Base-by-base conservation (phyloP, 768 basidiomycete species). In the Suillus alpinus region DNA sequence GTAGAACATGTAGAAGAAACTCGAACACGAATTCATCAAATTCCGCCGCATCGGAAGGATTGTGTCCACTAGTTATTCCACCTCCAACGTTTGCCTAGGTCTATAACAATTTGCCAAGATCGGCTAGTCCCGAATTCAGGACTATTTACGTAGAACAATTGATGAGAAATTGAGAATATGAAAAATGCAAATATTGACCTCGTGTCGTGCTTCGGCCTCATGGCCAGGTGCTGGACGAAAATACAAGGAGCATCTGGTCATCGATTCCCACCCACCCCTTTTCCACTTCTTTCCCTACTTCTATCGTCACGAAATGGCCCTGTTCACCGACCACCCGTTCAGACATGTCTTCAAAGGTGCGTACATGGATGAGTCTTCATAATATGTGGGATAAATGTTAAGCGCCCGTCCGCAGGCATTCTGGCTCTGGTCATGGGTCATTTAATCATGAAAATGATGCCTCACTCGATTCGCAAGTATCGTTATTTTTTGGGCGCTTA, bases 381-480 rank as follows among this genome's bases (percentile, higher is more conserved):
- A 10, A 34, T 36, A 49, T 32, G 26, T 29, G 47, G 56, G 55
- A 23, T 34, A 41, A 10, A 57, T 32, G 44, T 14, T 59, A 18
- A 57, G 47, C 23, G 43, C 52, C 68, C 46, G 73, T 60, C 36
- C 31, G 61, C 64, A 86, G 86, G 72, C 57, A 80, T 79, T 43
- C 61, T 80, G n/a, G 80, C 80, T 10, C 68, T 87, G 41, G 76
- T 69, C 41, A 66, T 79, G 56, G 85, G 82, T 16, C 83, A 87
- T 66, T 66, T 82, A 62, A 67, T 81, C 57, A 83, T 86, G 59
- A 81, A 75, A 63, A 67, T 86, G 64, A 63, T 86, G 68, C 73
- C 73, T 31, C 73, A 65, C 4, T 71, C 67, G 8, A 66, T 76
- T 47, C 73, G 73, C 60, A 73, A 71, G 73, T 72, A 29, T 52